phyloP scores from a whole-genome alignment of 768 basidiomycete species.

The Wakefieldia striispora region DNA sequence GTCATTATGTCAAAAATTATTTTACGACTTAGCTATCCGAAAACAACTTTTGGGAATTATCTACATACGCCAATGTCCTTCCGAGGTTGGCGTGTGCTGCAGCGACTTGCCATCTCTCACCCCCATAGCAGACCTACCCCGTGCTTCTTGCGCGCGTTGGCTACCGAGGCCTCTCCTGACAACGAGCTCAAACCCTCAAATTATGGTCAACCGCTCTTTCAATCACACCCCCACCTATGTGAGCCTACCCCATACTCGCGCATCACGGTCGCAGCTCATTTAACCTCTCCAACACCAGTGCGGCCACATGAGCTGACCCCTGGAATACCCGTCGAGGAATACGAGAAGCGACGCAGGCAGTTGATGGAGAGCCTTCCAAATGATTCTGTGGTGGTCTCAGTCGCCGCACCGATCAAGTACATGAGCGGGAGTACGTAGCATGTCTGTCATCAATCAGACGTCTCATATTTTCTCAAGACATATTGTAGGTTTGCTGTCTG shows the following conservation, averaged over 20 bases:
- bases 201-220: slow-evolving; percentile 76
- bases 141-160: slow-evolving; percentile 25
- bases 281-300: slow-evolving; percentile 37
- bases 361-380: slow-evolving; percentile 77
- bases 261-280: slow-evolving; percentile 1
- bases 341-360: slow-evolving; percentile 62
- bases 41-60: slow-evolving; percentile 2
- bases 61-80: slow-evolving; percentile 19
- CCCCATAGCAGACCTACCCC: neutral
- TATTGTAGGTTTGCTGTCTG: slow-evolving; percentile 59
- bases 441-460: slow-evolving; percentile 7
- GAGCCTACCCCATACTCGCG: slow-evolving; percentile 20
- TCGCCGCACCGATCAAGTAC: slow-evolving; percentile 80
- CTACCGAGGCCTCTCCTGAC: slow-evolving; percentile 31
- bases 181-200: slow-evolving; percentile 59
- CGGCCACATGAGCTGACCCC: slow-evolving; percentile 70
- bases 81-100: slow-evolving; percentile 16
- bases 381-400: slow-evolving; percentile 69
- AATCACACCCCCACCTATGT: slow-evolving; percentile 84
- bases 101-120: neutral
- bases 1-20: neutral
- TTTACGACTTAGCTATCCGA: neutral
- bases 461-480: slow-evolving; percentile 41
- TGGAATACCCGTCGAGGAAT: slow-evolving; percentile 76
- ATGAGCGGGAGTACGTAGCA: slow-evolving; percentile 72